These are phyloP conservation scores for Udeniomyces megalosporus DNA, from an alignment of 768 basidiomycete species.

Conservation along the genomic window DNA sequence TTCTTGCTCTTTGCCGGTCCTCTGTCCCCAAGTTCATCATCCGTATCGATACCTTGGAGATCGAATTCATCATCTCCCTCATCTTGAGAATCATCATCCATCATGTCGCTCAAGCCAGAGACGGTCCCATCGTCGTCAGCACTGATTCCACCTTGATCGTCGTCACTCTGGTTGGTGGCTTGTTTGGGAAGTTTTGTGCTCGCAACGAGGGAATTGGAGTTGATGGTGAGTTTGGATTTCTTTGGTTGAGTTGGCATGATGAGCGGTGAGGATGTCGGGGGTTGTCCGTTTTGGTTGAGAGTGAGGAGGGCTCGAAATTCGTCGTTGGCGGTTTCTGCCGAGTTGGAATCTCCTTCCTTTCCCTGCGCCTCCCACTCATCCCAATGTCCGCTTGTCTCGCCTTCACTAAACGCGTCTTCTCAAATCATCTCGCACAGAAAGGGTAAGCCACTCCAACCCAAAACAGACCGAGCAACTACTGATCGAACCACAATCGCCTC, in stretches of 20 bases:
- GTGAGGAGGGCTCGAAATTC: too few relatives aligned
- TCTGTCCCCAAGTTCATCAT: conserved; percentile 26
- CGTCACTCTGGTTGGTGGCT: not conserved
- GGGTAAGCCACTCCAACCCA: too few relatives aligned
- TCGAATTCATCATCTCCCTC: conserved; percentile 21
- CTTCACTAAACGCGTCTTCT: too few relatives aligned
- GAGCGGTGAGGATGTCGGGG: not conserved
- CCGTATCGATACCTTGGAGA: conserved; percentile 24
- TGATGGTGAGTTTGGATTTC: conserved; percentile 14
- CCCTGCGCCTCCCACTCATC: too few relatives aligned
- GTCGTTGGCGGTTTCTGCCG: too few relatives aligned
- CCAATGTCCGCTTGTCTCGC: too few relatives aligned
- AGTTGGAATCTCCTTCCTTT: too few relatives aligned
- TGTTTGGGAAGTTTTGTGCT: not conserved
- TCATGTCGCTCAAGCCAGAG: conserved; percentile 17
- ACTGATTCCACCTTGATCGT: not conserved
- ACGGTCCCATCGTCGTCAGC: conserved; percentile 14
- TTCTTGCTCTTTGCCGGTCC: conserved; percentile 23
- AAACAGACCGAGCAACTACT: too few relatives aligned
- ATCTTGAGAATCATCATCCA: conserved; percentile 20
- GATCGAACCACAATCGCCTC: too few relatives aligned
- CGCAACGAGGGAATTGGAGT: not conserved
- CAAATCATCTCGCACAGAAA: too few relatives aligned
- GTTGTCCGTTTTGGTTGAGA: too few relatives aligned
- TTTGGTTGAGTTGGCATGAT: conserved; percentile 9